phyloP scores from a whole-genome alignment of 495 filamentous ascomycete genomes.

The Evansstolkia leycettana region DNA sequence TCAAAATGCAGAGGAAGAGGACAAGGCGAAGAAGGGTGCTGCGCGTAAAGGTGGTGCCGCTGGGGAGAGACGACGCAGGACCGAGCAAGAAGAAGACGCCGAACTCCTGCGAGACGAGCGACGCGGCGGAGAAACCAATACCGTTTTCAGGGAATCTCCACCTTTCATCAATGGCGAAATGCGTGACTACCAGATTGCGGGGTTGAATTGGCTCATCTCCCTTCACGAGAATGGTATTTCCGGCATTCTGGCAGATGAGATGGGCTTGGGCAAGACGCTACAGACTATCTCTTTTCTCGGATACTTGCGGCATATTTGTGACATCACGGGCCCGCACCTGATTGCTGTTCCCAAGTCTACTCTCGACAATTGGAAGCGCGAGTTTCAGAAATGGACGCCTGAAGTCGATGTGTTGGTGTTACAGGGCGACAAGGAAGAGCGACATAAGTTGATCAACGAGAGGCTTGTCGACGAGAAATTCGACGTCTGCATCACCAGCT shows the following conservation, averaged over 20 bases:
- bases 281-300: constrained; percentile 89
- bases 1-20: constrained; percentile 67
- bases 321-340: constrained; percentile 85
- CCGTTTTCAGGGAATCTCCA: constrained; percentile 86
- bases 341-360: constrained; percentile 95
- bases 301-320: constrained; percentile 81
- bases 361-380: constrained; percentile 94
- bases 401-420: constrained; percentile 90
- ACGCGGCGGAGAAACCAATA: constrained; percentile 71
- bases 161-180: constrained; percentile 75
- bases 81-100: constrained; percentile 95
- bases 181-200: constrained; percentile 92
- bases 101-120: constrained; percentile 89
- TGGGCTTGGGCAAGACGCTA: constrained; percentile 90
- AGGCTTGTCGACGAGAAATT: constrained; percentile 84
- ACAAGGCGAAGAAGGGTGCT: constrained; percentile 56
- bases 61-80: constrained; percentile 67
- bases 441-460: constrained; percentile 78
- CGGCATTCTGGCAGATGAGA: constrained; percentile 93
- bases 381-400: constrained; percentile 88
- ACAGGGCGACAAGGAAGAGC: constrained; percentile 91
- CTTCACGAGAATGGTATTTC: constrained; percentile 98
- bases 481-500: constrained; percentile 89
- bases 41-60: constrained; percentile 75
- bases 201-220: constrained; percentile 96